A percentile compares a stretch with the other conserved stretches of the same genome.
phyloP scores from a whole-genome alignment of 2,329 filamentous ascomycete species.

The Penicillium vulpinum region DNA sequence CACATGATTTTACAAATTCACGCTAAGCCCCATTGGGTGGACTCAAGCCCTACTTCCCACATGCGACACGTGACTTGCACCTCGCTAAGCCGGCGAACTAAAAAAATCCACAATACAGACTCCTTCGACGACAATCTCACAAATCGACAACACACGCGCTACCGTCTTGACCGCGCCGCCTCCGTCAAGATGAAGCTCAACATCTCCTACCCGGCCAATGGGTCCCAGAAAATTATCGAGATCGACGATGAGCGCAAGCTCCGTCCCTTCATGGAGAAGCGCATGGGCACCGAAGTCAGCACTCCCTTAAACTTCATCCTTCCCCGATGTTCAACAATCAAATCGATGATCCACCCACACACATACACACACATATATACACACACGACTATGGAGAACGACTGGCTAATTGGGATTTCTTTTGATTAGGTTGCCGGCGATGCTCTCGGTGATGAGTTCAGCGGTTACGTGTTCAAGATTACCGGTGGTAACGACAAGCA shows the following conservation, averaged over 20 bases:
- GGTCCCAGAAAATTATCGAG: slow-evolving; percentile 99
- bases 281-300: slow-evolving; percentile 64
- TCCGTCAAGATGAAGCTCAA: slow-evolving; percentile 73
- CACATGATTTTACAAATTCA: slow-evolving; percentile 16
- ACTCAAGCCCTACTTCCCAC: slow-evolving; percentile 14
- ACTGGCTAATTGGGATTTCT: slow-evolving; percentile 35
- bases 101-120: slow-evolving; percentile 41
- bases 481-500: slow-evolving; percentile 99
- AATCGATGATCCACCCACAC: no score
- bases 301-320: slow-evolving; percentile 24
- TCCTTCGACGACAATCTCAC: slow-evolving; percentile 41
- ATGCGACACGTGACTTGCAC: slow-evolving; percentile 40
- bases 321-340: slow-evolving; percentile 13
- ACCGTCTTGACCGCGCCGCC: slow-evolving; percentile 50
- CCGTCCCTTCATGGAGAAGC: slow-evolving; percentile 97
- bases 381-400: slow-evolving; percentile 22
- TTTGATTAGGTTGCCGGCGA: slow-evolving; percentile 75
- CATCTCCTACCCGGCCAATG: slow-evolving; percentile 94
- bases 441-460: slow-evolving; percentile 97
- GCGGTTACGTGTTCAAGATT: slow-evolving; percentile 99
- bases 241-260: slow-evolving; percentile 99
- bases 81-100: slow-evolving; percentile 38
- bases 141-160: slow-evolving; percentile 46
- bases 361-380: slow-evolving; percentile 5
- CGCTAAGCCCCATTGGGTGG: slow-evolving; percentile 25